Base-by-base conservation (phyloP, 2,329 filamentous ascomycete species). In the Didymella pomorum region DNA sequence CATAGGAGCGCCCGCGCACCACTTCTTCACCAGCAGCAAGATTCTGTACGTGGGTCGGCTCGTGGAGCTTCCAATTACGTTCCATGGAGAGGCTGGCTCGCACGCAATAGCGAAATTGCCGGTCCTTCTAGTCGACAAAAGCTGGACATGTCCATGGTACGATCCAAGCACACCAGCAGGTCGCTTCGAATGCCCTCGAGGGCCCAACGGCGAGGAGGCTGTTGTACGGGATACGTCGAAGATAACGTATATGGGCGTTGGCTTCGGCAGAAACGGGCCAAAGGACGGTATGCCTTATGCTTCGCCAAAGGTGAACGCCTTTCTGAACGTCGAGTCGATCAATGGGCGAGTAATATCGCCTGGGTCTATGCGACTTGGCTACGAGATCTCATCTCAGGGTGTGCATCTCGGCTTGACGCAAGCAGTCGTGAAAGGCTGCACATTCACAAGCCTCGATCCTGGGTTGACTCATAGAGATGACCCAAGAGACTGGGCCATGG, bases 221-320 rank as follows among this genome's bases (percentile, higher is more conserved):
- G 35, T 55, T 25, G 62, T 62, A 16, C 54, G 71, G 44, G 67
- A 74, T 39, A 71, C 68, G 21, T 67, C 64, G 6, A 55, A 61
- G 14, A 76, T 76, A 29, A 75, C 66, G 18, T 76, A 76, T 54
- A 76, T 76, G 74, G 74, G 74, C 9, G 66, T 76, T 41, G 74
- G 74, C 1, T 76, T 76, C 29, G 73, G 72, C 7, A 64, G 74
- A 35, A 76, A 76, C 44, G 56, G 56, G 26, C 60, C 63, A 8
- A 68, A 58, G 16, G 69, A 73, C 23, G 70, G 68, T 8, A 71
- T 73, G 68, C 69, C 68, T 5, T 69, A 66, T 52, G 73, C 66
- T 33, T 56, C 66, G 20, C 72, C 74, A 4, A 60, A 57, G 18
- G 64, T 68, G 37, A 77, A 78, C 49, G 71, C 76, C 1, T 77